A percentile compares a stretch with the other conserved stretches of the same genome.
phyloP scores from a whole-genome alignment of 352 stramenopile genomes.

The Phytophthora pini region DNA sequence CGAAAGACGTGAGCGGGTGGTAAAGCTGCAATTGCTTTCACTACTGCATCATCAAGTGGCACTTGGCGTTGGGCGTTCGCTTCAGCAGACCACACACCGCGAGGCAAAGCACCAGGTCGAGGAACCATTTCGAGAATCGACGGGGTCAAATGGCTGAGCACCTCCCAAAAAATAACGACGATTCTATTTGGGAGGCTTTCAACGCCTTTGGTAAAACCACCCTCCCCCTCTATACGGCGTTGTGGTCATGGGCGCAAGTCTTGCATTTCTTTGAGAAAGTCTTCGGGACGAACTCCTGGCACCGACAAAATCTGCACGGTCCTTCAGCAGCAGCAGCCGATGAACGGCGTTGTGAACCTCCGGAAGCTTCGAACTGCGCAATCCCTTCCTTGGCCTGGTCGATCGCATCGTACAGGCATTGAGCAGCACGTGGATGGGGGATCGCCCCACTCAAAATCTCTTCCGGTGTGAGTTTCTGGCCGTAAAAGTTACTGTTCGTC shows the following conservation, averaged over 20 bases:
- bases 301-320: conserved; percentile 60
- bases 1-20: conserved; percentile 51
- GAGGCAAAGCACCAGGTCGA: conserved; percentile 8
- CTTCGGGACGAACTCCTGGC: conserved; percentile 64
- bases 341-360: conserved; percentile 13
- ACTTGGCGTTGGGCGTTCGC: conserved; percentile 47
- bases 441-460: conserved; percentile 76
- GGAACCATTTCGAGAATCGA: conserved; percentile 9
- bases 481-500: conserved; percentile 97
- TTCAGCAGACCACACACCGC: conserved; percentile 57
- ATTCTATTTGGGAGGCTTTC: too few species aligned
- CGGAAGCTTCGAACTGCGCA: conserved; percentile 60
- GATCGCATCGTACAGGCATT: conserved; percentile 85
- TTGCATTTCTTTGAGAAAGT: conserved; percentile 85
- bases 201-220: too few species aligned
- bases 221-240: conserved; percentile 15
- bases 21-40: conserved; percentile 31
- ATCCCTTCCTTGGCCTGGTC: conserved; percentile 71
- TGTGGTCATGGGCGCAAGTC: conserved; percentile 66
- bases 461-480: conserved; percentile 77
- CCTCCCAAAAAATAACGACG: too few species aligned
- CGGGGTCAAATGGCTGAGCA: too few species aligned
- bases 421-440: conserved; percentile 61
- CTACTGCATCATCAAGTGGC: conserved; percentile 16
- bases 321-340: conserved; percentile 28